These are phyloP conservation scores for Backusella luteola DNA, from an alignment of 192 early-diverging fungal genomes.

Conservation along the genomic window DNA sequence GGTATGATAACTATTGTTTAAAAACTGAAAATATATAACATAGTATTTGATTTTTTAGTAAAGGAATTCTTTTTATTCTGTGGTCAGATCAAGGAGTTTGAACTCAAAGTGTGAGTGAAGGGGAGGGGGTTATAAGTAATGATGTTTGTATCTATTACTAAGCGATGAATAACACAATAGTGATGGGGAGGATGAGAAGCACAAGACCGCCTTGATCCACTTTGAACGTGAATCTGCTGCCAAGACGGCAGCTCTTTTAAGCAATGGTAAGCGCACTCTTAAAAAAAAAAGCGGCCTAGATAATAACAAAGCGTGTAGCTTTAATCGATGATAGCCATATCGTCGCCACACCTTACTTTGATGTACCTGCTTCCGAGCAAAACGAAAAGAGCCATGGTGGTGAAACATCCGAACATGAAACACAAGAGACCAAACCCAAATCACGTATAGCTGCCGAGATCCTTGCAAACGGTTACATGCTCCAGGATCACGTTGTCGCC, in stretches of 20 bases:
- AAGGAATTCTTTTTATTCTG: constrained; percentile 68
- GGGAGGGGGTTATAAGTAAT: not conserved
- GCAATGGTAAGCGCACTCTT: constrained; percentile 33
- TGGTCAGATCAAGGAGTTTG: constrained; percentile 61
- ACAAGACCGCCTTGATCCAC: constrained; percentile 53
- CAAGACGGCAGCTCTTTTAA: constrained; percentile 63
- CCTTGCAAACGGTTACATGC: constrained; percentile 64
- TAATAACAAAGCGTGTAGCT: constrained; percentile 26
- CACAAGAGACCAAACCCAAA: constrained; percentile 46
- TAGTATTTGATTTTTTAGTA: constrained; percentile 35
- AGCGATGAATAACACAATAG: constrained; percentile 22
- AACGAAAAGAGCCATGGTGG: constrained; percentile 34
- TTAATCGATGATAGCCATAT: constrained; percentile 60
- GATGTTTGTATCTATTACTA: not conserved
- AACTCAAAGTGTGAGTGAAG: constrained; percentile 51
- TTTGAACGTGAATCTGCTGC: constrained; percentile 61
- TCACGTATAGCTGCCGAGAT: constrained; percentile 62
- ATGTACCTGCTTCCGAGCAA: not conserved
- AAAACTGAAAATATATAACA: too few species aligned
- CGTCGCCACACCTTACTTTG: constrained; percentile 48
- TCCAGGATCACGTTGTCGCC: constrained; percentile 63
- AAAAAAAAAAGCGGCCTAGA: not conserved
- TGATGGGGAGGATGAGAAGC: constrained; percentile 42
- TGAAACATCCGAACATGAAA: not conserved
- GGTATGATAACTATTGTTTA: constrained; percentile 18